Evolutionary conservation across 208 protist species (phyloP).

Genomic region (Wallacemonas sp.): DNA sequence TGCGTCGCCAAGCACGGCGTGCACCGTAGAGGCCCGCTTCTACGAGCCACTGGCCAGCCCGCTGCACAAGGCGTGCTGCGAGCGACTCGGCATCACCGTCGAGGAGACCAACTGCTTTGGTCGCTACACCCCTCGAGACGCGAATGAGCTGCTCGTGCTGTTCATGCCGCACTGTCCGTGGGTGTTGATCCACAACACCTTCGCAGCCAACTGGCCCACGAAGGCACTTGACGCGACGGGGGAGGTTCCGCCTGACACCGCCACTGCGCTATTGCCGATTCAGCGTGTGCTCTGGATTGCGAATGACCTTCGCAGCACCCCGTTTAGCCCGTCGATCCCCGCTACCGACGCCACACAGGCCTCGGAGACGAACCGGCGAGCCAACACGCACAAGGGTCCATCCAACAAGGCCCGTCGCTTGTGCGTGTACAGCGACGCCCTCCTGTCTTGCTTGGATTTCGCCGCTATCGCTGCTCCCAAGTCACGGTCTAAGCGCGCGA

Average conservation of each 20-base stretch:
- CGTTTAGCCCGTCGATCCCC: neutral
- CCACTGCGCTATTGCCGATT: constrained; percentile 8
- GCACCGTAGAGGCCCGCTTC: constrained; percentile 9
- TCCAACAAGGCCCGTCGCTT: neutral
- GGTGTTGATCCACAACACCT: constrained; percentile 60
- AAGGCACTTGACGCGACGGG: neutral
- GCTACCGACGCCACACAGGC: no score
- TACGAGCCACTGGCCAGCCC: constrained; percentile 25
- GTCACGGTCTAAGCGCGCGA: constrained; percentile 4
- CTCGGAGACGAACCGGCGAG: no score
- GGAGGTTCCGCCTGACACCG: neutral
- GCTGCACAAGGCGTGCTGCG: constrained; percentile 41
- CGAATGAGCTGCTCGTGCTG: constrained; percentile 34
- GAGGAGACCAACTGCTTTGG: constrained; percentile 47
- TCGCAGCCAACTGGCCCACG: constrained; percentile 42
- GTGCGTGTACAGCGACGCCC: constrained; percentile 20
- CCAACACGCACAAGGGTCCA: neutral
- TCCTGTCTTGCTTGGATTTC: constrained; percentile 22
- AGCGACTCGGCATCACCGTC: constrained; percentile 38
- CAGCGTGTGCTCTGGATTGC: constrained; percentile 41
- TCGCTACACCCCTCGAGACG: constrained; percentile 29
- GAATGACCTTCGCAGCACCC: constrained; percentile 39
- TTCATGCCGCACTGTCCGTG: constrained; percentile 74
- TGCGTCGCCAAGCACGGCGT: neutral
- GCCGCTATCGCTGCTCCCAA: neutral